phyloP scores from a whole-genome alignment of 2,329 filamentous ascomycete species.

The Phaeosphaeria sp. region DNA sequence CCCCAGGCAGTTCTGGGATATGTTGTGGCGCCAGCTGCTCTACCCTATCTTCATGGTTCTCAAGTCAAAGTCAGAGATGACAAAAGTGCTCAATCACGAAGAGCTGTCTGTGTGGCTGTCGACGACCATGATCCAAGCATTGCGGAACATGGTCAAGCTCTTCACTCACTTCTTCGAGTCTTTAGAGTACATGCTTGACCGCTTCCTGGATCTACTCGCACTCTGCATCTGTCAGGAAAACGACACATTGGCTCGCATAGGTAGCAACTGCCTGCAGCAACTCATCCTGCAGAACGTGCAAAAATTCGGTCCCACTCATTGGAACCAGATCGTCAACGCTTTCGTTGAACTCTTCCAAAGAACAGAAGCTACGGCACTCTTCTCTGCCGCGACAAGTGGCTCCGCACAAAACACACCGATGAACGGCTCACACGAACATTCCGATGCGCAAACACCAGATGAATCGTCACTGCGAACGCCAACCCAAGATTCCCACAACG shows the following conservation, averaged over 20 bases:
- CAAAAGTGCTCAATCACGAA: slow-evolving; percentile 92
- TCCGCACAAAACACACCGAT: slow-evolving; percentile 55
- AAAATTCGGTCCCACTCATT: slow-evolving; percentile 87
- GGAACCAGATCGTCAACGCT: slow-evolving; percentile 91
- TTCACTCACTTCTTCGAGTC: slow-evolving; percentile 99
- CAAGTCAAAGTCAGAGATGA: slow-evolving; percentile 95
- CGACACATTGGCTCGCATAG: slow-evolving; percentile 96
- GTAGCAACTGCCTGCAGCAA: slow-evolving; percentile 97
- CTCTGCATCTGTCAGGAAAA: slow-evolving; percentile 99
- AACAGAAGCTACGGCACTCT: slow-evolving; percentile 93
- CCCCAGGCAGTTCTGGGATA: slow-evolving; percentile 96
- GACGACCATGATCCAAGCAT: slow-evolving; percentile 97
- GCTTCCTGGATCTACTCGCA: slow-evolving; percentile 92
- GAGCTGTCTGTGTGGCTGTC: slow-evolving; percentile 98
- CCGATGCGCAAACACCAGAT: slow-evolving; percentile 49
- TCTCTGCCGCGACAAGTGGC: slow-evolving; percentile 74
- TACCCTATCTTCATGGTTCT: slow-evolving; percentile 99
- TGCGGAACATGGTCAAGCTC: slow-evolving; percentile 97
- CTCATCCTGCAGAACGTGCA: slow-evolving; percentile 94
- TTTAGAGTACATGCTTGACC: slow-evolving; percentile 95
- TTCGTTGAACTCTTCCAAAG: slow-evolving; percentile 96
- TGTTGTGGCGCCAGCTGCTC: slow-evolving; percentile 92
- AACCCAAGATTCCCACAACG: slow-evolving; percentile 31
- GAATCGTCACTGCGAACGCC: slow-evolving; percentile 45
- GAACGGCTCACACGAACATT: slow-evolving; percentile 55